Conservation (phyloP, 192 early-diverging fungal species). For the Ramicandelaber brevisporus region DNA sequence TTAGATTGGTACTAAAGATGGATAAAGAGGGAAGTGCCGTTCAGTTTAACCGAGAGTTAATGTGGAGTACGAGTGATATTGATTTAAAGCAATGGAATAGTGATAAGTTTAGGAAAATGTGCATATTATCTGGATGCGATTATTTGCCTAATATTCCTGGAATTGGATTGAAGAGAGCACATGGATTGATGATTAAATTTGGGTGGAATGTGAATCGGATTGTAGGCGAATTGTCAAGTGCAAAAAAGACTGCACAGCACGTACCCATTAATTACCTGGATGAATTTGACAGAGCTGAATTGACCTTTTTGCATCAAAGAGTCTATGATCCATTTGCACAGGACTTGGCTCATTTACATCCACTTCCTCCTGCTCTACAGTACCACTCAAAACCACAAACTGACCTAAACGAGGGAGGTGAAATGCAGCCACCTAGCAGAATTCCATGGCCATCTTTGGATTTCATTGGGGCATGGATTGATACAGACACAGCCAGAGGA, state of each 20-base stretch:
- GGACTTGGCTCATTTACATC: slow-evolving; percentile 28
- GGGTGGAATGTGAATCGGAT: slow-evolving; percentile 39
- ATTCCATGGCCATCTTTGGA: too few species aligned
- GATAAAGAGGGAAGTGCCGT: slow-evolving; percentile 38
- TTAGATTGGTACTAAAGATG: slow-evolving; percentile 60
- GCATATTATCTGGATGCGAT: slow-evolving; percentile 96
- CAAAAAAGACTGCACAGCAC: slow-evolving; percentile 15
- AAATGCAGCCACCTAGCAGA: too few species aligned
- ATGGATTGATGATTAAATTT: slow-evolving; percentile 13
- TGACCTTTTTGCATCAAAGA: slow-evolving; percentile 70
- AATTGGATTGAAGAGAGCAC: slow-evolving; percentile 66
- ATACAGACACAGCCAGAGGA: too few species aligned
- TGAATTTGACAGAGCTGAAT: slow-evolving; percentile 44
- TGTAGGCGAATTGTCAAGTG: slow-evolving; percentile 22
- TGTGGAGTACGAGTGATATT: slow-evolving; percentile 19
- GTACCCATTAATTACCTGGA: slow-evolving; percentile 40
- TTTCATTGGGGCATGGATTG: too few species aligned
- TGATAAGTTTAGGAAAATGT: slow-evolving; percentile 55
- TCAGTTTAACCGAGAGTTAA: slow-evolving; percentile 26
- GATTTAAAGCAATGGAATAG: slow-evolving; percentile 27
- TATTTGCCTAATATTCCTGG: slow-evolving; percentile 65
- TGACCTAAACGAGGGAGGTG: too few species aligned
- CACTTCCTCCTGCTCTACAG: too few species aligned
- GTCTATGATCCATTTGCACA: slow-evolving; percentile 49
- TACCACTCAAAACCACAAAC: too few species aligned